Percentiles rank a stretch among this genome's conserved stretches.
Evolutionary conservation across 768 basidiomycete species (phyloP).

Genomic region (Boletus eberwhitei): DNA sequence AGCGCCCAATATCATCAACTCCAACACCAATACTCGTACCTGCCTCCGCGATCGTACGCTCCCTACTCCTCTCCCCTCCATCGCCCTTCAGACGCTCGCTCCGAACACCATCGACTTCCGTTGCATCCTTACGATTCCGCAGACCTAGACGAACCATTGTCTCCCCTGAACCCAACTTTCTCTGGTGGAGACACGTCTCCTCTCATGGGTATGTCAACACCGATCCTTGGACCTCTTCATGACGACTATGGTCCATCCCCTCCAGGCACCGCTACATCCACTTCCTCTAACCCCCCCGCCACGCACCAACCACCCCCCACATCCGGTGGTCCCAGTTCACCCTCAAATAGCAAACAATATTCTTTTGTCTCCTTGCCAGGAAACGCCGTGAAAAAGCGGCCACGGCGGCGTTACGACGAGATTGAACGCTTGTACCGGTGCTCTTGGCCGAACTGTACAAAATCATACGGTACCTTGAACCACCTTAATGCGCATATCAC

Average conservation of each 20-base stretch:
- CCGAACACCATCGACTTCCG: conserved; percentile 28
- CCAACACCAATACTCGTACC: conserved; percentile 37
- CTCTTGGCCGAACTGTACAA: conserved; percentile 72
- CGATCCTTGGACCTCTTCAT: conserved; percentile 43
- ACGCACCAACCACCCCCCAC: conserved; percentile 20
- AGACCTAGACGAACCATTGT: conserved; percentile 47
- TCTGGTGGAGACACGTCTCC: conserved; percentile 39
- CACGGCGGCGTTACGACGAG: conserved; percentile 87
- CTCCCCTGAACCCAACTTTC: conserved; percentile 54
- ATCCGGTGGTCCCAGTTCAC: conserved; percentile 27
- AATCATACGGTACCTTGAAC: conserved; percentile 92
- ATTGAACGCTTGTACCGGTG: conserved; percentile 93
- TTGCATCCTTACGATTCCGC: conserved; percentile 33
- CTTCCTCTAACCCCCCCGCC: conserved; percentile 45
- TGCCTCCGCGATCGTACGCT: conserved; percentile 34
- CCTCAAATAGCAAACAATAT: conserved; percentile 63
- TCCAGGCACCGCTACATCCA: conserved; percentile 59
- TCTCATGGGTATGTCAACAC: conserved; percentile 29
- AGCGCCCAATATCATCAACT: conserved; percentile 40
- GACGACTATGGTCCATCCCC: conserved; percentile 60
- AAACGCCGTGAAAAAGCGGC: conserved; percentile 78
- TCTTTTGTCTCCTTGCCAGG: conserved; percentile 81
- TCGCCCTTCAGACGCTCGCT: conserved; percentile 41
- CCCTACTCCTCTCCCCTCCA: conserved; percentile 44
- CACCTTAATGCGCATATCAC: conserved; percentile 97